Evolutionary conservation across 495 filamentous ascomycete genomes (phyloP).

Genomic region (Annulohypoxylon maeteangense): DNA sequence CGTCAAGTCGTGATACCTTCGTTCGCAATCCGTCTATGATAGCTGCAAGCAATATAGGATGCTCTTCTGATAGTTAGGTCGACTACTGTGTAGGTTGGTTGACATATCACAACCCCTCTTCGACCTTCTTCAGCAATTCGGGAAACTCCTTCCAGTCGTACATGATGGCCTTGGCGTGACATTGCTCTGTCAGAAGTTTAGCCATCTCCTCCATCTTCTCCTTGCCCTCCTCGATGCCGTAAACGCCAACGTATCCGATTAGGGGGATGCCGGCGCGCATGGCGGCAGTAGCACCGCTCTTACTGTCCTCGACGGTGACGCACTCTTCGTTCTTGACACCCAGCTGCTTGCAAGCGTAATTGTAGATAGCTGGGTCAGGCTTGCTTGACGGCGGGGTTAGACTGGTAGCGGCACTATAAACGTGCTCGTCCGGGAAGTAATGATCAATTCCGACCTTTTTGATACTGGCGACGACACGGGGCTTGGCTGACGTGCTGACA

Average conservation of each 20-base stretch:
- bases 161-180: constrained; percentile 81
- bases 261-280: constrained; percentile 83
- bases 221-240: constrained; percentile 63
- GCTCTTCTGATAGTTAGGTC: constrained; percentile 2
- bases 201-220: constrained; percentile 80
- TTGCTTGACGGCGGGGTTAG: constrained; percentile 84
- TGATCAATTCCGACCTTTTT: constrained; percentile 83
- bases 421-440: constrained; percentile 77
- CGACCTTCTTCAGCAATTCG: constrained; percentile 72
- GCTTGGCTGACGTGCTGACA: constrained; percentile 81
- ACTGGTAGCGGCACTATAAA: constrained; percentile 87
- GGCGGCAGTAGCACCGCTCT: constrained; percentile 83
- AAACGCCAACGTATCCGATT: constrained; percentile 90
- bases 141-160: constrained; percentile 86
- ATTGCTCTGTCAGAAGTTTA: constrained; percentile 70
- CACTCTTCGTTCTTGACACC: constrained; percentile 79
- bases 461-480: constrained; percentile 81
- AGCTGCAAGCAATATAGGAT: constrained; percentile 3
- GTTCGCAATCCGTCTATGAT: constrained; percentile 6
- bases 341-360: constrained; percentile 79
- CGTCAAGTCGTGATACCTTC: constrained; percentile 6
- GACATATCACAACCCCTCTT: constrained; percentile 51
- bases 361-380: constrained; percentile 93
- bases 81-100: constrained; percentile 3
- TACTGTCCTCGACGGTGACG: constrained; percentile 90